Percentiles rank a stretch among this genome's conserved stretches.
phyloP scores from a whole-genome alignment of 306 rosid genomes.

The Macrotyloma uniflorum region DNA sequence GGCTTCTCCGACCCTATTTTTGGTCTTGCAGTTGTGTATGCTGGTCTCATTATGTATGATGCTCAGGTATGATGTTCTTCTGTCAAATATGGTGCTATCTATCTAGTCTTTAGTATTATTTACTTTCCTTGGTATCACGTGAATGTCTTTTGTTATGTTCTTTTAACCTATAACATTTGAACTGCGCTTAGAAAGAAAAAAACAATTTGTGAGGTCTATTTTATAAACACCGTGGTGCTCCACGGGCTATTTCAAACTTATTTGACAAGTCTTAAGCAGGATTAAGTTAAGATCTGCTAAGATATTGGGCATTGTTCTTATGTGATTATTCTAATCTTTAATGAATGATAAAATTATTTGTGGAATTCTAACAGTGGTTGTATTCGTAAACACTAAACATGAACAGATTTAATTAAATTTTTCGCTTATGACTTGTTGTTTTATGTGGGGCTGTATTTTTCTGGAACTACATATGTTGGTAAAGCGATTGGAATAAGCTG shows the following conservation, averaged over 20 bases:
- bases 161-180: conserved; percentile 19
- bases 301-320: conserved; percentile 18
- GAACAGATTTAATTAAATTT: not conserved
- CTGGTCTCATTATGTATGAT: conserved; percentile 93
- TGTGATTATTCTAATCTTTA: not conserved
- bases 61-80: conserved; percentile 73
- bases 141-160: not conserved
- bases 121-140: not conserved
- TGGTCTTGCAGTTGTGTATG: conserved; percentile 81
- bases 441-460: conserved; percentile 9
- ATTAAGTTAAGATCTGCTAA: not conserved
- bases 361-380: not conserved
- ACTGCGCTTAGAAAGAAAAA: not conserved
- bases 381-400: not conserved
- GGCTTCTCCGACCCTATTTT: conserved; percentile 90
- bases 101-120: not conserved
- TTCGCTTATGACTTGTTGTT: not conserved
- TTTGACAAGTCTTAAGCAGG: not conserved
- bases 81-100: conserved; percentile 31
- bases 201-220: not conserved
- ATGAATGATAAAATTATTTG: conserved; percentile 20
- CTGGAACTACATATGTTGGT: not conserved
- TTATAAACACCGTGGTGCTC: not conserved
- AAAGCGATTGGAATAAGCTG: not conserved
- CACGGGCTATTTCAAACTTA: conserved; percentile 3